These are phyloP conservation scores for Neobulgaria alba DNA, from an alignment of 2,329 filamentous ascomycete genomes.

Conservation along the genomic window DNA sequence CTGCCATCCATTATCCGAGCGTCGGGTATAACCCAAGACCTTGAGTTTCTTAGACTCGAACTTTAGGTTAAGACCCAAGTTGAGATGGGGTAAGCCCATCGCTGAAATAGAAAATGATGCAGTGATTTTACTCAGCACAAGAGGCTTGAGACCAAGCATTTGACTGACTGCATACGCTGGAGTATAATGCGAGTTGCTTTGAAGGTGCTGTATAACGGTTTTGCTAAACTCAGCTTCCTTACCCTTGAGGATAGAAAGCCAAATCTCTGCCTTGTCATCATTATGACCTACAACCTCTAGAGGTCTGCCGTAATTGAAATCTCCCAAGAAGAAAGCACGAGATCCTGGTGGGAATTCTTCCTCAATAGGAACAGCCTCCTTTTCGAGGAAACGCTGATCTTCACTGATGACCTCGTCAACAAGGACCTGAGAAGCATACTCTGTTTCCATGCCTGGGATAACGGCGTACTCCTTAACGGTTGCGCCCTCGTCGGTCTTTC, in stretches of 20 bases:
- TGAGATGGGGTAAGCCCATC: constrained; percentile 67
- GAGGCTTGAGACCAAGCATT: constrained; percentile 69
- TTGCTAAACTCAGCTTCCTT: constrained; percentile 77
- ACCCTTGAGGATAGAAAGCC: constrained; percentile 62
- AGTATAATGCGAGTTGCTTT: constrained; percentile 64
- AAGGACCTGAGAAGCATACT: constrained; percentile 84
- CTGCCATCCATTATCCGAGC: constrained; percentile 83
- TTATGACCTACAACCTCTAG: constrained; percentile 72
- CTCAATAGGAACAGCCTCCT: constrained; percentile 75
- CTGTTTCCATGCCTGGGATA: constrained; percentile 75
- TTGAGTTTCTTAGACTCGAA: constrained; percentile 95
- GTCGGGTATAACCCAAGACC: constrained; percentile 89
- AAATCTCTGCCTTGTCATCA: constrained; percentile 67
- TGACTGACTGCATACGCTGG: constrained; percentile 86
- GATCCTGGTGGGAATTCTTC: constrained; percentile 83
- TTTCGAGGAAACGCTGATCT: constrained; percentile 89
- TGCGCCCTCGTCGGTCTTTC: constrained; percentile 84
- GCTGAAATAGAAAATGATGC: constrained; percentile 84
- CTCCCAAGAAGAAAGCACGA: constrained; percentile 86
- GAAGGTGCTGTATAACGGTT: constrained; percentile 61
- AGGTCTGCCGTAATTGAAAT: constrained; percentile 85
- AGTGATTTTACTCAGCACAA: constrained; percentile 91
- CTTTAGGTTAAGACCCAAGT: constrained; percentile 90
- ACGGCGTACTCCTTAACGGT: constrained; percentile 87
- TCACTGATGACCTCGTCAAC: constrained; percentile 86